Evolutionary conservation across 805 yeast genomes (phyloP).

Genomic region (Kluyveromyces aestuarii): DNA sequence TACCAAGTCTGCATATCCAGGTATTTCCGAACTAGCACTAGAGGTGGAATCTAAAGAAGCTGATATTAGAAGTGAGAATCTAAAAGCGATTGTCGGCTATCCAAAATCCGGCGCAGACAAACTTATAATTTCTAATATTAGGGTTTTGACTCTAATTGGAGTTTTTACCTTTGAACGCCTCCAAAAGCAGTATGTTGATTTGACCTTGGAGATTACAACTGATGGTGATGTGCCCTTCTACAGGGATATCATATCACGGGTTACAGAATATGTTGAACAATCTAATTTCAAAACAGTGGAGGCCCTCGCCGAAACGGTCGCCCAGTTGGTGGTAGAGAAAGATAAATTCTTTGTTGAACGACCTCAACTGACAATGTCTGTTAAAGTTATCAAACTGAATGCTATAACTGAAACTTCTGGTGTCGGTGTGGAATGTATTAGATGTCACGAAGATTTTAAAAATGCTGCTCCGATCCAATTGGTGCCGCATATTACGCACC

Average conservation of each 20-base stretch:
- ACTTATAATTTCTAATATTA: conserved; percentile 38
- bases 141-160: conserved; percentile 74
- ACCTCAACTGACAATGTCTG: conserved; percentile 32
- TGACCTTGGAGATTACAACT: conserved; percentile 43
- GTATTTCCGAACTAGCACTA: conserved; percentile 14
- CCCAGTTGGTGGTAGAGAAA: conserved; percentile 42
- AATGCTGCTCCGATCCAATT: conserved; percentile 6
- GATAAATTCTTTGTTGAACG: conserved; percentile 33
- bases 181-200: conserved; percentile 63
- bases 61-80: conserved; percentile 27
- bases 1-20: conserved; percentile 30
- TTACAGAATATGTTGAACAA: conserved; percentile 56
- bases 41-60: conserved; percentile 15
- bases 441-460: conserved; percentile 36
- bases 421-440: conserved; percentile 73
- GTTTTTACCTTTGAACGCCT: conserved; percentile 86
- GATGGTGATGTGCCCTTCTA: conserved; percentile 7
- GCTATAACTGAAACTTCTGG: conserved; percentile 83
- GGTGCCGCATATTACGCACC: conserved; percentile 7
- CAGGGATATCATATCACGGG: conserved; percentile 39
- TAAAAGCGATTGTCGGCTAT: conserved; percentile 8
- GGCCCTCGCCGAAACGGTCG: conserved; percentile 71
- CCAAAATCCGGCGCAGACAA: neutral
- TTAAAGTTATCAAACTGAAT: conserved; percentile 73
- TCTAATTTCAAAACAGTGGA: conserved; percentile 88